These are phyloP conservation scores for Hyparrhenia diplandra DNA, from an alignment of 176 grass and related monocot species.

Conservation along the genomic window DNA sequence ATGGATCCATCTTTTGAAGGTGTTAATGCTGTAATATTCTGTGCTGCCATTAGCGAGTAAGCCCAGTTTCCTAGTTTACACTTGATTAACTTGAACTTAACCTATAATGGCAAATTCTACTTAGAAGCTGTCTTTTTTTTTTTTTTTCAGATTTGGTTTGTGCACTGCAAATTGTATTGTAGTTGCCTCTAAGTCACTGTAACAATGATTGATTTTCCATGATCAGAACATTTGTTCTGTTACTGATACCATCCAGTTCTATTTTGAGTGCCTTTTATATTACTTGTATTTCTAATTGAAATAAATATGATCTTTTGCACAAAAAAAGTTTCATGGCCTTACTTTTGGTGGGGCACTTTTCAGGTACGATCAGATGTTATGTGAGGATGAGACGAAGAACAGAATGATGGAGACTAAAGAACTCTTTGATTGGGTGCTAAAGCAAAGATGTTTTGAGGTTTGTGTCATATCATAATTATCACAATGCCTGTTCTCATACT, in stretches of 20 bases:
- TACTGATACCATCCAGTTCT: background rate
- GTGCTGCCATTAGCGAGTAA: constrained; percentile 97
- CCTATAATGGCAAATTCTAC: background rate
- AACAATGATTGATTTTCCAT: background rate
- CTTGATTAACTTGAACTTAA: background rate
- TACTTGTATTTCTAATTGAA: background rate
- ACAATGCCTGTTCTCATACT: background rate
- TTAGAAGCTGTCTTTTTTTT: background rate
- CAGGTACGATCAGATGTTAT: constrained; percentile 93
- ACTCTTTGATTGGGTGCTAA: constrained; percentile 93
- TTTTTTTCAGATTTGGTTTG: background rate
- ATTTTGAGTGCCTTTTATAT: background rate
- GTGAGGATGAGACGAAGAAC: constrained; percentile 89
- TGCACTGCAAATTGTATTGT: background rate
- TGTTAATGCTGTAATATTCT: constrained; percentile 94
- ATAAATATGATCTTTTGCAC: background rate
- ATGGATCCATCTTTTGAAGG: constrained; percentile 99
- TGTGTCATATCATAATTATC: constrained; percentile 8
- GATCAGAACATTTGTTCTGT: background rate
- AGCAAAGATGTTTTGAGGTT: constrained; percentile 96
- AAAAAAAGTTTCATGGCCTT: background rate
- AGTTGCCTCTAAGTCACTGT: background rate
- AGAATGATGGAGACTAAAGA: constrained; percentile 97
- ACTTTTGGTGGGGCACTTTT: background rate
- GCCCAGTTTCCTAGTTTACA: constrained; percentile 11